Evolutionary conservation across 2,329 filamentous ascomycete genomes (phyloP).

Genomic region (Arthrobotrys pseudoclavata): DNA sequence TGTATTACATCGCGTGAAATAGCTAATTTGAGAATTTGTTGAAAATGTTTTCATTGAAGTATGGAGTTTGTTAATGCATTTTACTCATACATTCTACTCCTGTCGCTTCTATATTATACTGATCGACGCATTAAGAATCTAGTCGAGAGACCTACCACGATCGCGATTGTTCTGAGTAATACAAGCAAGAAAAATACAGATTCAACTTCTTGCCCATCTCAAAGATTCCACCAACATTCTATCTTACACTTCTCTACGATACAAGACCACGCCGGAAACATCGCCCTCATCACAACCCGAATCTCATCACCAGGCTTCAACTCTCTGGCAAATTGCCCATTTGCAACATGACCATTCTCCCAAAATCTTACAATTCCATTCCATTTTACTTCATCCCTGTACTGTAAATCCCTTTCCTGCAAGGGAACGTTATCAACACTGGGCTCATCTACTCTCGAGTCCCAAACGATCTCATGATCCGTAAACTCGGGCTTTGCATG

Average conservation of each 20-base stretch:
- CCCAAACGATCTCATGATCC: conserved; percentile 36
- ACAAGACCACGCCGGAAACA: conserved; percentile 28
- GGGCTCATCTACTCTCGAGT: conserved; percentile 18
- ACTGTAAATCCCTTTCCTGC: not conserved
- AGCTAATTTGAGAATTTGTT: not conserved
- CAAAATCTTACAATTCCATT: conserved; percentile 22
- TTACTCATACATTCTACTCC: not conserved
- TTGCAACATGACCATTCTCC: conserved; percentile 20
- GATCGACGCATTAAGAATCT: too few species aligned
- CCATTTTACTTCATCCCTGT: conserved; percentile 14
- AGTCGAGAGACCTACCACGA: too few species aligned
- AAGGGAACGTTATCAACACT: not conserved
- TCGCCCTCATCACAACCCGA: conserved; percentile 53
- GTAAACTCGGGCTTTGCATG: conserved; percentile 13
- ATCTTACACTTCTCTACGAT: conserved; percentile 34
- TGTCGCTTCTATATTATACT: not conserved
- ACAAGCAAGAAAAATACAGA: not conserved
- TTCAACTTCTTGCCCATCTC: not conserved
- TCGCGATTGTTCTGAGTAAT: too few species aligned
- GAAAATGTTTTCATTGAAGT: too few species aligned
- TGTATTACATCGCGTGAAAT: not conserved
- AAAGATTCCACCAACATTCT: conserved; percentile 37
- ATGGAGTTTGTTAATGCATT: too few species aligned
- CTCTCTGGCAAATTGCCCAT: conserved; percentile 37
- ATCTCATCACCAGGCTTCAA: conserved; percentile 40